These are phyloP conservation scores for Nakazawaea pomicola DNA, from an alignment of 805 yeast species.

Conservation along the genomic window DNA sequence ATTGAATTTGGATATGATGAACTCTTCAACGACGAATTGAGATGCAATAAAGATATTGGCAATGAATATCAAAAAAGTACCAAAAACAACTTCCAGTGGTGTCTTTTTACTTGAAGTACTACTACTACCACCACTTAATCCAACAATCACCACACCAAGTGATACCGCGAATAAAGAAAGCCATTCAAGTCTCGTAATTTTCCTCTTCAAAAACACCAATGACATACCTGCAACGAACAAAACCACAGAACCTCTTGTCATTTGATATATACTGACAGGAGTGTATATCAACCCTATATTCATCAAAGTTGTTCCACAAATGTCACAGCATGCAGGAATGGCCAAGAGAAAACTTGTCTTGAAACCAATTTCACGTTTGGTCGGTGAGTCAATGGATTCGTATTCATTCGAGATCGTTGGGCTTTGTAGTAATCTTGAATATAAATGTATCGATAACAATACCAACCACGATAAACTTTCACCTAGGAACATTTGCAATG, in stretches of 20 bases:
- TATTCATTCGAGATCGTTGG: too few relatives aligned
- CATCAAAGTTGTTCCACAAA: constrained; percentile 69
- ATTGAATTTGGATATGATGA: constrained; percentile 46
- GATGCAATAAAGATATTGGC: constrained; percentile 69
- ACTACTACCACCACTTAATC: constrained; percentile 54
- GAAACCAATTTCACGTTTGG: constrained; percentile 15
- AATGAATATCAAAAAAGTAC: constrained; percentile 50
- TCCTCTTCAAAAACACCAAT: constrained; percentile 52
- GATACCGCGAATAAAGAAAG: constrained; percentile 56
- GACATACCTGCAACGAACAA: constrained; percentile 72
- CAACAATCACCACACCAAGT: constrained; percentile 67
- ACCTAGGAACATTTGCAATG: constrained; percentile 78
- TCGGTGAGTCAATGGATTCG: constrained; percentile 3
- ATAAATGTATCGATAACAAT: neutral
- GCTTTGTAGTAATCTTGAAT: too few relatives aligned
- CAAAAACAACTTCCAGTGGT: constrained; percentile 35
- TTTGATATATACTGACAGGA: constrained; percentile 78
- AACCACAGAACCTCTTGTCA: constrained; percentile 79
- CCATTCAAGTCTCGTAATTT: constrained; percentile 64
- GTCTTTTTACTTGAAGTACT: neutral
- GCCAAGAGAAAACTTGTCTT: constrained; percentile 34
- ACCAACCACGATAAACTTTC: constrained; percentile 44
- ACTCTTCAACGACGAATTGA: constrained; percentile 77
- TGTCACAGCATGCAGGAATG: constrained; percentile 67
- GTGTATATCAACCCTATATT: constrained; percentile 69